Percentiles rank a stretch among this genome's conserved stretches.
phyloP scores from a whole-genome alignment of 2,329 filamentous ascomycete species.

The Fusarium sp. region DNA sequence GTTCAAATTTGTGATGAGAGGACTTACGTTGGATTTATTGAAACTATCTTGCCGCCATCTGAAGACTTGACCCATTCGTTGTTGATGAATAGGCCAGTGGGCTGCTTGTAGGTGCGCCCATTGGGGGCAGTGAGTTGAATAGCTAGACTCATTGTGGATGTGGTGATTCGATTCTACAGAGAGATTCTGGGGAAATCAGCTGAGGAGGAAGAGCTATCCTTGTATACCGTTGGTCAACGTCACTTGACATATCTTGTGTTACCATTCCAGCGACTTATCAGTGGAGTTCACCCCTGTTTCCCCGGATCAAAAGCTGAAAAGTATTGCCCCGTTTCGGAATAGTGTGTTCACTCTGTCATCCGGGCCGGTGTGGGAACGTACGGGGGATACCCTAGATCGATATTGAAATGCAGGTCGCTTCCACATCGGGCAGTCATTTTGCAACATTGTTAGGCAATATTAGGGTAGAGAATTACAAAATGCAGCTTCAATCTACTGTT shows the following conservation, averaged over 20 bases:
- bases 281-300: not conserved
- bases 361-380: conserved; percentile 13
- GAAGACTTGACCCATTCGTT: conserved; percentile 77
- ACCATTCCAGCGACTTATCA: not conserved
- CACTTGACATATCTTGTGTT: not conserved
- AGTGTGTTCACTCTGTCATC: not conserved
- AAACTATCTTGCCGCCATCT: conserved; percentile 67
- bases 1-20: no score
- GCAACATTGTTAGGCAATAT: conserved; percentile 16
- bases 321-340: conserved; percentile 17
- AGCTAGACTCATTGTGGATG: conserved; percentile 37
- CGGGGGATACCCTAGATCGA: conserved; percentile 15
- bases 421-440: conserved; percentile 30
- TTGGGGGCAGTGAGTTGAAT: conserved; percentile 61
- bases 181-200: conserved; percentile 2
- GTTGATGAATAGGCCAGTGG: conserved; percentile 81
- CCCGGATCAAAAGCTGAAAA: conserved; percentile 5
- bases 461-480: not conserved
- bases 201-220: conserved; percentile 15
- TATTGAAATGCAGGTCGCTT: not conserved
- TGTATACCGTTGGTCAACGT: conserved; percentile 12
- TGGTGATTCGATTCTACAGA: not conserved
- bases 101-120: conserved; percentile 74
- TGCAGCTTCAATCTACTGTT: not conserved
- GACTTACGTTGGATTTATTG: conserved; percentile 66